Conservation (phyloP, 768 basidiomycete species). For the Leccinellum albellum region DNA sequence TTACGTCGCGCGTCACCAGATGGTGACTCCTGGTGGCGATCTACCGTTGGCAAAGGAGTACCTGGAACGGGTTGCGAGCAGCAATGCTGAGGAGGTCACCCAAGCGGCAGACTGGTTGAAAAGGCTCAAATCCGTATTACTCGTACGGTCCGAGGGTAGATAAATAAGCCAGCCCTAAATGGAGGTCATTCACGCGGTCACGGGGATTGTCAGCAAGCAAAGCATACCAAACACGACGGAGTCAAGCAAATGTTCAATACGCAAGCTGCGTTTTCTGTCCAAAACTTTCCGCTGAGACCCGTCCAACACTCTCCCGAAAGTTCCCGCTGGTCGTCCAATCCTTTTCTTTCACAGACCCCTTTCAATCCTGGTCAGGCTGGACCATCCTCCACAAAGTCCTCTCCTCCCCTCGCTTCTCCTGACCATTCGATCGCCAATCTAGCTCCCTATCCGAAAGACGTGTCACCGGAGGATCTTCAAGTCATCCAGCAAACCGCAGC, state of each 20-base stretch:
- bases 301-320: slow-evolving; percentile 4
- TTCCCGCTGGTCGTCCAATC: slow-evolving; percentile 1
- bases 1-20: slow-evolving; percentile 77
- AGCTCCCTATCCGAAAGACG: slow-evolving; percentile 30
- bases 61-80: slow-evolving; percentile 67
- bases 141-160: slow-evolving; percentile 15
- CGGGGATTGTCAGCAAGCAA: slow-evolving; percentile 33
- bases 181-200: slow-evolving; percentile 35
- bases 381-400: slow-evolving; percentile 22
- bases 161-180: slow-evolving; percentile 31
- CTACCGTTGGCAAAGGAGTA: slow-evolving; percentile 68
- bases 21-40: slow-evolving; percentile 59
- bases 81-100: slow-evolving; percentile 79
- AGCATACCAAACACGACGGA: slow-evolving; percentile 38
- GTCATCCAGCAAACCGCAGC: slow-evolving; percentile 44
- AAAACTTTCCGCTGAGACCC: slow-evolving; percentile 24
- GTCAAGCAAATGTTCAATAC: slow-evolving; percentile 32
- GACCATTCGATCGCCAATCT: slow-evolving; percentile 27
- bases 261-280: slow-evolving; percentile 27
- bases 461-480: slow-evolving; percentile 50
- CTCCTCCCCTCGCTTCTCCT: slow-evolving; percentile 4
- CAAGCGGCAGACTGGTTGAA: slow-evolving; percentile 72
- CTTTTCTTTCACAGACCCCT: slow-evolving; percentile 1
- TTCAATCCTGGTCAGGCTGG: slow-evolving; percentile 17
- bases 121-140: slow-evolving; percentile 39